Evolutionary conservation across 352 stramenopile species (phyloP).

Genomic region (Aphanomyces stellatus): DNA sequence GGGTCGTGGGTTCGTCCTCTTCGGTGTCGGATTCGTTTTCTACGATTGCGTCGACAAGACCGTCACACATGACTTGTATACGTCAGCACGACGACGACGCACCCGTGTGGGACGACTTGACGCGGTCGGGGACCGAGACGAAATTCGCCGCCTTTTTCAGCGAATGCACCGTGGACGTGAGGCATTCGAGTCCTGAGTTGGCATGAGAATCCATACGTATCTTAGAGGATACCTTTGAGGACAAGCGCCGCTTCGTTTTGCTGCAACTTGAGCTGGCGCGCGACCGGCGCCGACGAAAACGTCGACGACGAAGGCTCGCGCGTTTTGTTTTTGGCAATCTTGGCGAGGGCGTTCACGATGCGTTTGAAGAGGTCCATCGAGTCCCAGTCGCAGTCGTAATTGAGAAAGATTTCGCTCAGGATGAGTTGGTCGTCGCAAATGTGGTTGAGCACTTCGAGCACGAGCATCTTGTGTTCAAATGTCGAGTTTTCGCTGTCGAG

Average conservation of each 20-base stretch:
- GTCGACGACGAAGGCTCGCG: not conserved
- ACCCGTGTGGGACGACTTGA: not conserved
- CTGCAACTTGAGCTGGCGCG: constrained; percentile 52
- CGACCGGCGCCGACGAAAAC: not conserved
- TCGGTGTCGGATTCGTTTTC: constrained; percentile 23
- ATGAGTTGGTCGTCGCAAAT: constrained; percentile 93
- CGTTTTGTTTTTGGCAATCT: constrained; percentile 88
- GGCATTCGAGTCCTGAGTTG: constrained; percentile 85
- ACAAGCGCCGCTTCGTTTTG: constrained; percentile 67
- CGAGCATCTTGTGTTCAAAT: constrained; percentile 96
- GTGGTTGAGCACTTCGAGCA: constrained; percentile 93
- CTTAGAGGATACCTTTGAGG: constrained; percentile 35
- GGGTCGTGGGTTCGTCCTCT: constrained; percentile 6
- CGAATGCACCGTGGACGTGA: constrained; percentile 88
- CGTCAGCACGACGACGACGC: too few species aligned
- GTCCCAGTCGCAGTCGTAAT: constrained; percentile 99
- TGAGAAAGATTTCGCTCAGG: constrained; percentile 98
- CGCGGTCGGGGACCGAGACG: constrained; percentile 27
- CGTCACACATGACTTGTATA: too few species aligned
- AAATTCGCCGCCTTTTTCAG: constrained; percentile 87
- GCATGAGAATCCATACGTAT: not conserved
- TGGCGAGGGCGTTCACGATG: constrained; percentile 94
- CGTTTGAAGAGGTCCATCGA: constrained; percentile 96
- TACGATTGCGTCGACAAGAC: too few species aligned
- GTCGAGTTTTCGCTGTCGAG: constrained; percentile 97